Percentiles rank a stretch among this genome's conserved stretches.
phyloP scores from a whole-genome alignment of 148 eudicot species.

The Silene latifolia region DNA sequence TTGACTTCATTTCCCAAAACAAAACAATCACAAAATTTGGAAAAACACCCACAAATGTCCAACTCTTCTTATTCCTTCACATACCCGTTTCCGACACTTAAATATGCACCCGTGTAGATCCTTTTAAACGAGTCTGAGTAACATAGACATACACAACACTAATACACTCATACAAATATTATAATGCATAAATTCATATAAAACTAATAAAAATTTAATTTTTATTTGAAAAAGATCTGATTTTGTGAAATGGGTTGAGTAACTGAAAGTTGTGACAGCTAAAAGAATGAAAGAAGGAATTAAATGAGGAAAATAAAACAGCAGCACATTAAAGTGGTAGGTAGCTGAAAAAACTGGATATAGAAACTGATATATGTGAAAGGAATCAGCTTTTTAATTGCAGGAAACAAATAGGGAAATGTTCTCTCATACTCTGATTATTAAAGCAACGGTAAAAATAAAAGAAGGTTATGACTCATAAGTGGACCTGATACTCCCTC shows the following conservation, averaged over 20 bases:
- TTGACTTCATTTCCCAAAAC: conserved; percentile 55
- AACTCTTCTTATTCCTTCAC: too few species aligned
- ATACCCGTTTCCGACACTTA: too few species aligned
- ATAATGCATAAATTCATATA: background rate
- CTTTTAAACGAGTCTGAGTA: too few species aligned
- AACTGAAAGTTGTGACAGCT: conserved; percentile 5
- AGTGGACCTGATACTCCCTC: too few species aligned
- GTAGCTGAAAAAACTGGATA: conserved; percentile 7
- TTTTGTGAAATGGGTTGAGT: background rate
- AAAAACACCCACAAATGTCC: conserved; percentile 3
- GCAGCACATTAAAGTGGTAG: conserved; percentile 8
- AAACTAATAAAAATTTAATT: background rate
- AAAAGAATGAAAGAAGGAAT: background rate
- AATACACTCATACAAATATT: background rate
- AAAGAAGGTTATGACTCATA: too few species aligned
- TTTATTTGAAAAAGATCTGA: conserved; percentile 17
- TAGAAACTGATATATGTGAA: background rate
- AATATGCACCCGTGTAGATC: too few species aligned
- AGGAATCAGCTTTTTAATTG: conserved; percentile 13
- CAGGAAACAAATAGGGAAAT: conserved; percentile 8
- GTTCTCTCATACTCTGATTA: too few species aligned
- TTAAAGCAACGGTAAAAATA: too few species aligned
- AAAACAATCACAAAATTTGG: background rate
- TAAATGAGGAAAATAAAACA: conserved; percentile 2
- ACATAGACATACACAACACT: background rate